These are phyloP conservation scores for Panicum hallii DNA, from an alignment of 202 grass and related monocot species.

Conservation along the genomic window DNA sequence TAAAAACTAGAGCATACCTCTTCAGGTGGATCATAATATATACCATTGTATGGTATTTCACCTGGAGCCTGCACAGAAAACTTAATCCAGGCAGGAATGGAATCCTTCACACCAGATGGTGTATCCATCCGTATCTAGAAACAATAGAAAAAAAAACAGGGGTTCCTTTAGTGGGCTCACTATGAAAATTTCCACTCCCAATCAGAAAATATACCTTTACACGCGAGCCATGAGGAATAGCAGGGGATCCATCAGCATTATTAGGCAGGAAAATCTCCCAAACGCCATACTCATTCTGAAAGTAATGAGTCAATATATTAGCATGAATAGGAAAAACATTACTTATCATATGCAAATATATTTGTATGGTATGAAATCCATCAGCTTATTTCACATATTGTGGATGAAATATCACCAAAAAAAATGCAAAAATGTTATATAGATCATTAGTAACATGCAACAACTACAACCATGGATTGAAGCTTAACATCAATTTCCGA, in stretches of 20 bases:
- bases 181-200: conserved; percentile 21
- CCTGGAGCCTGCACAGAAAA: conserved; percentile 83
- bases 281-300: conserved; percentile 90
- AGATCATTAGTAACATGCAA: neutral
- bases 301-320: conserved; percentile 36
- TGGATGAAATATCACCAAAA: conserved; percentile 16
- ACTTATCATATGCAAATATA: conserved; percentile 3
- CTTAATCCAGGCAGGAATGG: conserved; percentile 98
- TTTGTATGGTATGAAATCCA: conserved; percentile 10
- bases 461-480: neutral
- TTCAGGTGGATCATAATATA: conserved; percentile 96
- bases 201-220: conserved; percentile 71
- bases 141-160: conserved; percentile 27
- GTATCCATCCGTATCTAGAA: conserved; percentile 91
- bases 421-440: conserved; percentile 22
- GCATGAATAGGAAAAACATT: conserved; percentile 31
- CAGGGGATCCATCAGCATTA: conserved; percentile 78
- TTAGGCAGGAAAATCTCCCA: conserved; percentile 95
- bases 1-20: conserved; percentile 65
- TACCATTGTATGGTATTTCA: conserved; percentile 94
- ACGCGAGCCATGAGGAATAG: conserved; percentile 94
- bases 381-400: conserved; percentile 12
- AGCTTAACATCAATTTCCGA: neutral
- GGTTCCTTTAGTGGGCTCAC: conserved; percentile 1
- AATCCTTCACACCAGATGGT: conserved; percentile 92